phyloP scores from a whole-genome alignment of 257 asterid species.

The Catharanthus roseus region DNA sequence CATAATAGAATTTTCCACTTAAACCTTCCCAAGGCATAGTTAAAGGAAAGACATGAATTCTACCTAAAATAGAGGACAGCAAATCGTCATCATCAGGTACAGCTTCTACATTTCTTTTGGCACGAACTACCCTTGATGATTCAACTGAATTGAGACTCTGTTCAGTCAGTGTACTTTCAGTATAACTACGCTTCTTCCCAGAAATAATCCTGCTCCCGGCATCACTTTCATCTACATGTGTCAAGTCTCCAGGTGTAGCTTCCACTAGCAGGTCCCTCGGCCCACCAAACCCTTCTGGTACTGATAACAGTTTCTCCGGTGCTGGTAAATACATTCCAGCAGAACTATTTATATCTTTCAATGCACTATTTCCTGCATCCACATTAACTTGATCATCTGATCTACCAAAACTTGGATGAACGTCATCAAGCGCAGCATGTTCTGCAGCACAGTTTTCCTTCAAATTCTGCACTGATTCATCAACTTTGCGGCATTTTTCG shows the following conservation, averaged over 20 bases:
- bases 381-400: slow-evolving; percentile 30
- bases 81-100: slow-evolving; percentile 90
- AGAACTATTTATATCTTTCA: slow-evolving; percentile 28
- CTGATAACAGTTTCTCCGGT: slow-evolving; percentile 68
- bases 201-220: slow-evolving; percentile 59
- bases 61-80: slow-evolving; percentile 92
- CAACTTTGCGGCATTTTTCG: slow-evolving; percentile 23
- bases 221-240: slow-evolving; percentile 51
- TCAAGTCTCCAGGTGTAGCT: slow-evolving; percentile 43
- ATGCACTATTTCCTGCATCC: slow-evolving; percentile 23
- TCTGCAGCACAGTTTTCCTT: slow-evolving; percentile 34
- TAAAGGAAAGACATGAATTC: slow-evolving; percentile 8
- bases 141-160: slow-evolving; percentile 81
- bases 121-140: slow-evolving; percentile 65
- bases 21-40: slow-evolving; percentile 1
- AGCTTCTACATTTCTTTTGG: slow-evolving; percentile 55
- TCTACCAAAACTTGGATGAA: slow-evolving; percentile 22
- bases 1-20: background rate
- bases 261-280: slow-evolving; percentile 41
- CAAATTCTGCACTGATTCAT: slow-evolving; percentile 27
- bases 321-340: slow-evolving; percentile 46
- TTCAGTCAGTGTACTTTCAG: slow-evolving; percentile 86
- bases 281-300: slow-evolving; percentile 44
- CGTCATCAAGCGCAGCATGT: slow-evolving; percentile 29
- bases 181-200: slow-evolving; percentile 79